Evolutionary conservation across 805 yeast genomes (phyloP).

Genomic region (Kluyveromyces siamensis): DNA sequence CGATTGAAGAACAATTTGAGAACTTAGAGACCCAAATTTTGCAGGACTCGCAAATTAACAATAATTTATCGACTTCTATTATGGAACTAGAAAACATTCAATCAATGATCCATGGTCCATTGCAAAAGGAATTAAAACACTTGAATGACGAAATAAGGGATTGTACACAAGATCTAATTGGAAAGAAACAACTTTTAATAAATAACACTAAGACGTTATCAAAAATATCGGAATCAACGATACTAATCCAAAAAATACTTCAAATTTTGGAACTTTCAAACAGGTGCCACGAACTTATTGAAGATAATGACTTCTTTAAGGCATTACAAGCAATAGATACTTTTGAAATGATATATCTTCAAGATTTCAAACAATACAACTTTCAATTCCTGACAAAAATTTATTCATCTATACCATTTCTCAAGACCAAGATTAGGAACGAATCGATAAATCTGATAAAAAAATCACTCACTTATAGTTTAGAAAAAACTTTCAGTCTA

Average conservation of each 20-base stretch:
- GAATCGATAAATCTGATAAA: constrained; percentile 60
- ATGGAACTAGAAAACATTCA: constrained; percentile 56
- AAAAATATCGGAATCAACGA: constrained; percentile 64
- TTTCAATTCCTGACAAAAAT: constrained; percentile 58
- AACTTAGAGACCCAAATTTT: constrained; percentile 24
- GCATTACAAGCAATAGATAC: constrained; percentile 80
- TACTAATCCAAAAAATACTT: constrained; percentile 61
- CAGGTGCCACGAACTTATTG: constrained; percentile 72
- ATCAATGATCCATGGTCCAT: constrained; percentile 42
- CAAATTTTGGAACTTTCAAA: constrained; percentile 81
- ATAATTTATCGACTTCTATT: constrained; percentile 39
- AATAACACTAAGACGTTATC: constrained; percentile 53
- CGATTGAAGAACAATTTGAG: constrained; percentile 28
- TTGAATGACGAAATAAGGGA: constrained; percentile 51
- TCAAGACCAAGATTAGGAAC: constrained; percentile 62
- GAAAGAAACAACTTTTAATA: constrained; percentile 49
- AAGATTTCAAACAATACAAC: constrained; percentile 62
- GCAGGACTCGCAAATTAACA: constrained; percentile 28
- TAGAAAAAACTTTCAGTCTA: constrained; percentile 49
- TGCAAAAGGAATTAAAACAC: constrained; percentile 41
- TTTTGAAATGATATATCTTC: constrained; percentile 57
- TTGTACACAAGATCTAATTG: constrained; percentile 58
- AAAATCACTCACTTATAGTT: constrained; percentile 52
- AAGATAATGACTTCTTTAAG: constrained; percentile 66
- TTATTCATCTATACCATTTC: constrained; percentile 64